Base-by-base conservation (phyloP, 106 monocot species). In the Dioscorea dumetorum region DNA sequence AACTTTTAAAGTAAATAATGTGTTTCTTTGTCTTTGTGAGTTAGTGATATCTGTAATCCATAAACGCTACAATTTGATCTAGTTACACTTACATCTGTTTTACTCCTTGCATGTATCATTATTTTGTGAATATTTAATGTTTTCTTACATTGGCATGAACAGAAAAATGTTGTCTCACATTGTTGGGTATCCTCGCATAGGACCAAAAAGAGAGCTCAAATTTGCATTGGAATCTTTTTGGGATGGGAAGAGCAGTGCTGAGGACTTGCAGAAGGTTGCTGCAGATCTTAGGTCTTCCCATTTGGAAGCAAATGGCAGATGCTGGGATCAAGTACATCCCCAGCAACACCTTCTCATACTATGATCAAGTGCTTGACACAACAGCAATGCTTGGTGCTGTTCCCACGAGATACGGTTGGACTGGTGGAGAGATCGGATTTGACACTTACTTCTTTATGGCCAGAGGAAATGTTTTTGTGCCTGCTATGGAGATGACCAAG, bases 401-500 rank as follows among this genome's bases (percentile, higher is more conserved):
- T 73, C 95, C 95, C 48, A 72, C 83, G 31, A 81, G 95, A 60
- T 95, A 95, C 62, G 81, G 80, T 9, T 95, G 83, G 81, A 77
- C 74, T 33, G 95, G 86, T 33, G 88, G 95, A 24, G 95, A 95
- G 77, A 91, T 95, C 61, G 95, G 91, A 19, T 88, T 88, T 48
- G 85, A 80, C 57, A 84, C 74, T 60, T 95, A 86, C 75, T 95
- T 95, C 70, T 88, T 91, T 9, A 95, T 95, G 95, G 95, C 95
- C 21, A 85, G 95, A 74, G 95, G 91, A 34, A 91, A 95, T 80
- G 95, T 88, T 68, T 73, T 88, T 33, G 85, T 95, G 8, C 91
- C 95, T 68, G 91, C 95, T 56, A 95, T 95, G 95, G 95, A 95
- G 81, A 95, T 95, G 95, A 95, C 95, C 74, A 95, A 95, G 82